Evolutionary conservation across 2,329 filamentous ascomycete species (phyloP), one percentile per base, ranked within the genome.

Genomic region (Hypoxylon sp.): DNA sequence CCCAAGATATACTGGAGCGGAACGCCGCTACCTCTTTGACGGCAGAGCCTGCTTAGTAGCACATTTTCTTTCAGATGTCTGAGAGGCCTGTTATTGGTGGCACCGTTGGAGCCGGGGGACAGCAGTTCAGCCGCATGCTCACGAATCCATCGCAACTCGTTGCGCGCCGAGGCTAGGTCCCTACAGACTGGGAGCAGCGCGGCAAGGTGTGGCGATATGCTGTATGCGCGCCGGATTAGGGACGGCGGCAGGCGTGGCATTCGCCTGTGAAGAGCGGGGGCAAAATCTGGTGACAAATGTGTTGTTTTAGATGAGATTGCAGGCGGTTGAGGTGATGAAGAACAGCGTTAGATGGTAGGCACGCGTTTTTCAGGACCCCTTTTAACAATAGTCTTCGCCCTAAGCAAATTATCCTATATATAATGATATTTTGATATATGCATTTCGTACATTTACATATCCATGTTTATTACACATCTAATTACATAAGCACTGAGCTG

Each of bases 1-100:
- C 94, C 94, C 1, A 99, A 82, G 21, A 98, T 85, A 77, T 98
- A 98, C 78, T 98, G 96, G 34, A 99, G 80, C 1, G 96, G 96
- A 63, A 90, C 87, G 0, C 93, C 93, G 7, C 77, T 79, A 7
- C 85, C 83, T 34, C 89, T 82, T 52, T 81, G 78, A 3, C 77
- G 78, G 68, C 86, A 88, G 5, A 90, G 77, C 1, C 74, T 68
- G 6, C 78, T 69, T 1, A 87, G n/a, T 7, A 61, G 21, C 0
- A 6, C 23, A 45, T 68, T 11, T 21, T 36, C 48, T 32, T 7
- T 48, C 45, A 43, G 34, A 34, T 10, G n/a, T 5, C 34, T 13
- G 2, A 7, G 17, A 5, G 11, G 13, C 3, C 2, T 23, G 43
- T 17, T 21, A 13, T 7, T 11, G 11, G 14, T 32, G 43, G 13